Conservation (phyloP, 805 yeast genomes). For the Spathaspora hagerdaliae region DNA sequence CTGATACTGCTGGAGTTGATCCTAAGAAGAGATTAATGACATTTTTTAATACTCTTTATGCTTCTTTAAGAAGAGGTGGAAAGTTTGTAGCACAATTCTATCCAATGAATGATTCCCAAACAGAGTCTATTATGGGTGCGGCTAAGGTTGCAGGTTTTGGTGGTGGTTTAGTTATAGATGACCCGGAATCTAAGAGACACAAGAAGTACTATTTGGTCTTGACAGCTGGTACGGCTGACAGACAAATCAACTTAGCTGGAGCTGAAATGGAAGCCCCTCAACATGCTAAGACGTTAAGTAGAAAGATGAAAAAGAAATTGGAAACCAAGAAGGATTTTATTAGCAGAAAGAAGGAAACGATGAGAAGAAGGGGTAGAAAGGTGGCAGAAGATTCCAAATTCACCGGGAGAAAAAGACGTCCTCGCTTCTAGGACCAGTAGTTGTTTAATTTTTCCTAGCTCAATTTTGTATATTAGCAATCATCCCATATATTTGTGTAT, state of each 20-base stretch:
- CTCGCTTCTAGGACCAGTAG: slow-evolving; percentile 25
- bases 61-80: slow-evolving; percentile 87
- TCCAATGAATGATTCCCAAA: slow-evolving; percentile 86
- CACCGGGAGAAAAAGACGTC: slow-evolving; percentile 70
- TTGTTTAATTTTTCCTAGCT: neutral
- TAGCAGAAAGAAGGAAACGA: slow-evolving; percentile 85
- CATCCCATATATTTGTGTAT: neutral
- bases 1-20: slow-evolving; percentile 76
- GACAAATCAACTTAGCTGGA: slow-evolving; percentile 71
- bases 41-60: slow-evolving; percentile 85
- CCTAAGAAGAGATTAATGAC: slow-evolving; percentile 77
- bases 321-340: slow-evolving; percentile 82
- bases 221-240: slow-evolving; percentile 78
- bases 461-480: slow-evolving; percentile 1
- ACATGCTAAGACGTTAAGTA: slow-evolving; percentile 36
- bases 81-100: slow-evolving; percentile 97
- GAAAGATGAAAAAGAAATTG: slow-evolving; percentile 37
- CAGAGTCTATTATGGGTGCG: slow-evolving; percentile 68
- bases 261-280: slow-evolving; percentile 73
- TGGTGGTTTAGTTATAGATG: slow-evolving; percentile 92
- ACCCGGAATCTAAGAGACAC: slow-evolving; percentile 87
- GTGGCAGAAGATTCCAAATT: slow-evolving; percentile 90
- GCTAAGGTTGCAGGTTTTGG: slow-evolving; percentile 95
- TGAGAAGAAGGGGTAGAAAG: slow-evolving; percentile 83
- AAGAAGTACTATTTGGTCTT: slow-evolving; percentile 87